Evolutionary conservation across 805 yeast species (phyloP).

Genomic region (Saccharomycopsis lassenensis): DNA sequence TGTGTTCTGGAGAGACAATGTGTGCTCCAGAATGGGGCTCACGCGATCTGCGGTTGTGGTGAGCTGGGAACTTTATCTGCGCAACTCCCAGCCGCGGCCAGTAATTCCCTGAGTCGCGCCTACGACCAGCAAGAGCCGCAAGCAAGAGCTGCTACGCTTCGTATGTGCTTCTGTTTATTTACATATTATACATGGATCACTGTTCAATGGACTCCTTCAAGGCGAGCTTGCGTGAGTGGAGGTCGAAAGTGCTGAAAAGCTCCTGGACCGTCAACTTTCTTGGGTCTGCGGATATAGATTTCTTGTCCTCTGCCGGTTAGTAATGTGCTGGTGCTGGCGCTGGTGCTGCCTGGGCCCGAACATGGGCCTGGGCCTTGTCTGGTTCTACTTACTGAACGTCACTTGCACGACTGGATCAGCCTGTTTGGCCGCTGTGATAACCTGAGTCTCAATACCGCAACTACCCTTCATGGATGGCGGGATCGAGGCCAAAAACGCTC

Average conservation of each 20-base stretch:
- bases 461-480: conserved; percentile 62
- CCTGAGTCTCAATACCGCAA: conserved; percentile 54
- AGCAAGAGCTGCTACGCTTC: too few relatives aligned
- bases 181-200: too few relatives aligned
- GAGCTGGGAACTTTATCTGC: too few relatives aligned
- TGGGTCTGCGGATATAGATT: conserved; percentile 59
- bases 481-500: conserved; percentile 66
- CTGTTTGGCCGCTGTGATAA: conserved; percentile 36
- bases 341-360: not conserved
- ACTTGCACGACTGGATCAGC: conserved; percentile 59
- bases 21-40: too few relatives aligned
- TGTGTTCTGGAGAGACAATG: too few relatives aligned
- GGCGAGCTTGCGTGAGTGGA: conserved; percentile 67
- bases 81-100: too few relatives aligned
- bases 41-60: too few relatives aligned
- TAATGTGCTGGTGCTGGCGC: conserved; percentile 1
- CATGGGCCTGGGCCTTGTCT: not conserved
- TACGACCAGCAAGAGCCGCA: too few relatives aligned
- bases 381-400: conserved; percentile 37
- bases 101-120: too few relatives aligned
- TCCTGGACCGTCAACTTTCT: conserved; percentile 43
- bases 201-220: conserved; percentile 23
- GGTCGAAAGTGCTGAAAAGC: conserved; percentile 55
- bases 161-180: too few relatives aligned
- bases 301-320: conserved; percentile 48